Evolutionary conservation across 768 basidiomycete species (phyloP), one percentile per base, ranked within the genome.

Genomic region (Pleurotus ostreatus): DNA sequence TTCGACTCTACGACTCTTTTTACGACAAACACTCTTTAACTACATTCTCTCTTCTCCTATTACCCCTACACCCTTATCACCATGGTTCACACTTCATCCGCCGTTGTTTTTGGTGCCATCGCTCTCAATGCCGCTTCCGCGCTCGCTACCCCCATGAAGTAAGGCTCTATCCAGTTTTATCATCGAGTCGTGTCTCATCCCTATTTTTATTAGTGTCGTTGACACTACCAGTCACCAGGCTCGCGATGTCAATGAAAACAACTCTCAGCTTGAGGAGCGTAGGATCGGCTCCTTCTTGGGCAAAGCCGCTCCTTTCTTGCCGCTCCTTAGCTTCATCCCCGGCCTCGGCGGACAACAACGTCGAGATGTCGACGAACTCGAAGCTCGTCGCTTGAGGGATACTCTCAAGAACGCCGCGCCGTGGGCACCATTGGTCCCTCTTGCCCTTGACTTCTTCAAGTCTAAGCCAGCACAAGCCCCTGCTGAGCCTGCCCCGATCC

Each of bases 11-110:
- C 57, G 55, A 53, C 57, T 57, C 49, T 38, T 48, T 37, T 39
- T 59, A 61, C 57, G 47, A 51, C 23, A 60, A 43, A 26, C 34
- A 45, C 54, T 56, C 60, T 47, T 49, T 37, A 43, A 37, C 20
- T 25, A 39, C 38, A 40, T 53, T 41, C 51, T 23, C 51, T 40
- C 51, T 39, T 41, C 37, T 23, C 18, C 20, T 34, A 8, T 12
- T 46, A 55, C 39, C 46, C 37, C 51, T 30, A 45, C 46, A 45
- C 55, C 58, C 55, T 46, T 37, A 39, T 62, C 44, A 62, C 25
- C 47, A 71, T 71, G 70, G 69, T 70, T 57, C 68, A 68, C 61
- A 58, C 68, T 64, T 61, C 62, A 23, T 66, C 64, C 45, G 66
- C 68, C 58, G 61, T 71, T 64, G 65, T 69, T 56, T 57, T 71